These are phyloP conservation scores for Colletotrichum incanum DNA, from an alignment of 2,329 filamentous ascomycete genomes.

Conservation along the genomic window DNA sequence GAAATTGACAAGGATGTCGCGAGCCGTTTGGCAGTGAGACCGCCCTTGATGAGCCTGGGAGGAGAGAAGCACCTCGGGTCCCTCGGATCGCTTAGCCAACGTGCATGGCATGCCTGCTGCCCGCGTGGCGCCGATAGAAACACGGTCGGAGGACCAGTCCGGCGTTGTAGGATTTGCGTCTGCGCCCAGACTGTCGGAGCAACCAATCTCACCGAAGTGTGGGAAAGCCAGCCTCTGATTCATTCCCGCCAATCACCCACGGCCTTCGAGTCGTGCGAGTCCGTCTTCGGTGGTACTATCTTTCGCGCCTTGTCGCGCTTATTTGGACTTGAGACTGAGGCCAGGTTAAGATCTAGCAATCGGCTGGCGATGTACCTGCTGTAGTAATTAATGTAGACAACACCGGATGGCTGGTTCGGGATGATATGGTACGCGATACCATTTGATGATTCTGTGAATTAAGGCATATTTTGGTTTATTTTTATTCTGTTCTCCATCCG, in stretches of 20 bases:
- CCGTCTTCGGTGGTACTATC: not conserved
- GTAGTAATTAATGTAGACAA: not conserved
- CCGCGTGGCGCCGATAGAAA: conserved; percentile 22
- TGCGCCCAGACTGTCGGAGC: conserved; percentile 23
- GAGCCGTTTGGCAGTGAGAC: not conserved
- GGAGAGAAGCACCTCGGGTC: conserved; percentile 11
- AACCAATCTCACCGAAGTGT: conserved; percentile 7
- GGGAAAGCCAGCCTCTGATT: not conserved
- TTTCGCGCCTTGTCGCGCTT: not conserved
- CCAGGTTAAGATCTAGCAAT: not conserved
- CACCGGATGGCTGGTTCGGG: not conserved
- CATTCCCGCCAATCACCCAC: not conserved
- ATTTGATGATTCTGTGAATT: not conserved
- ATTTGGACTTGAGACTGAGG: not conserved
- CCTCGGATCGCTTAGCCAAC: conserved; percentile 24
- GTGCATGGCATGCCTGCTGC: conserved; percentile 17
- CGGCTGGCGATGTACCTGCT: not conserved
- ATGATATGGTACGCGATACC: not conserved
- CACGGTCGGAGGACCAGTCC: not conserved
- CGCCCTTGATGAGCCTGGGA: not conserved
- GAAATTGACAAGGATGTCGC: conserved; percentile 3
- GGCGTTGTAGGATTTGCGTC: conserved; percentile 4
- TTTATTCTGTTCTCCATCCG: not conserved
- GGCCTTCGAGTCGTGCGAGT: too few relatives aligned
- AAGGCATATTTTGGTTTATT: not conserved